phyloP scores from a whole-genome alignment of 2,329 filamentous ascomycete species.

The Botrytis byssoidea region DNA sequence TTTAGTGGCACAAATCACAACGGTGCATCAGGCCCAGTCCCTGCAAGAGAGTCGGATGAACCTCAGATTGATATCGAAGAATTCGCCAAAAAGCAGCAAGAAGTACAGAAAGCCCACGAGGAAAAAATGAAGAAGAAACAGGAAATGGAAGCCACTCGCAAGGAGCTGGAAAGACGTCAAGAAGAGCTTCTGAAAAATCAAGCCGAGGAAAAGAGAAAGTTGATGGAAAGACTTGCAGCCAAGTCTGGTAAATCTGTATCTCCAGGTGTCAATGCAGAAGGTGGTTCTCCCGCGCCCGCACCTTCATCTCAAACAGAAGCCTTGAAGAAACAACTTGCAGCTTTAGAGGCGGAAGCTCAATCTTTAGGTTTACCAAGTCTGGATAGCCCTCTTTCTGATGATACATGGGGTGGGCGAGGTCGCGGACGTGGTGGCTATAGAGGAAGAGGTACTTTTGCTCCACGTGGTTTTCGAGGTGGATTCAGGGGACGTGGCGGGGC shows the following conservation, averaged over 20 bases:
- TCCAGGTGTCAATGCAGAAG: constrained; percentile 20
- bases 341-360: constrained; percentile 70
- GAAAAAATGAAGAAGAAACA: constrained; percentile 62
- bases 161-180: constrained; percentile 64
- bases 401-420: constrained; percentile 44
- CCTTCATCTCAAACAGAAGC: constrained; percentile 54
- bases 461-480: constrained; percentile 45
- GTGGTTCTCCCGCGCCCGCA: constrained; percentile 26
- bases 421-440: constrained; percentile 42
- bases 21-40: constrained; percentile 27
- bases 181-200: constrained; percentile 61
- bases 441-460: constrained; percentile 36
- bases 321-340: constrained; percentile 69
- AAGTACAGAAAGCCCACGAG: constrained; percentile 67
- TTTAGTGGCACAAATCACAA: constrained; percentile 38
- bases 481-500: constrained; percentile 48
- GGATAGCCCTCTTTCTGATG: constrained; percentile 52
- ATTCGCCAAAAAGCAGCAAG: constrained; percentile 65
- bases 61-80: constrained; percentile 67
- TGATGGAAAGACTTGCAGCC: constrained; percentile 62
- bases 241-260: constrained; percentile 43
- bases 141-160: constrained; percentile 60
- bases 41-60: constrained; percentile 31
- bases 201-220: constrained; percentile 60
- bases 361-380: constrained; percentile 56